Percentiles rank a stretch among this genome's conserved stretches.
Conservation (phyloP, 2,329 filamentous ascomycete genomes). For the Fusarium napiforme region DNA sequence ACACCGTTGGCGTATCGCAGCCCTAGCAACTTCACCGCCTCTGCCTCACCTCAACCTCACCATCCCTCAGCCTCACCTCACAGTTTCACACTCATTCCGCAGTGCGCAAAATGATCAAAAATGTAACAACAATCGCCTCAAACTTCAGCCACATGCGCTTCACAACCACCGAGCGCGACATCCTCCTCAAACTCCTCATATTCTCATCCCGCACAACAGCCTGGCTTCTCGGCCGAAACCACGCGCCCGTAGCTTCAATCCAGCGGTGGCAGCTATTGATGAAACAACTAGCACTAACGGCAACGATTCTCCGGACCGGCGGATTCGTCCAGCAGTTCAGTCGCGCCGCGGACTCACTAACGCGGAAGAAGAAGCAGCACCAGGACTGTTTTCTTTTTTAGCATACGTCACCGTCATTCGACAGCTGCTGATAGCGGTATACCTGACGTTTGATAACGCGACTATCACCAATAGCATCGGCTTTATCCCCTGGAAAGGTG, state of each 20-base stretch:
- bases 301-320: conserved; percentile 8
- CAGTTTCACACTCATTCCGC: neutral
- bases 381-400: conserved; percentile 21
- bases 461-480: conserved; percentile 29
- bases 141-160: neutral
- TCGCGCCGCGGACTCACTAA: neutral
- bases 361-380: conserved; percentile 3
- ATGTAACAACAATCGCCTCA: neutral
- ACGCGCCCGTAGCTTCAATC: neutral
- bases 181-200: conserved; percentile 6
- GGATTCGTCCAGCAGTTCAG: conserved; percentile 7
- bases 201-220: conserved; percentile 7
- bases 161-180: conserved; percentile 7
- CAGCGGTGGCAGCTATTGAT: conserved; percentile 3
- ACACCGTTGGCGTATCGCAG: neutral
- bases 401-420: conserved; percentile 12
- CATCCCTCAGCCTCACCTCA: neutral
- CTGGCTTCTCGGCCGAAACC: conserved; percentile 7
- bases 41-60: neutral
- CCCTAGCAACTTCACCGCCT: conserved; percentile 9
- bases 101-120: neutral
- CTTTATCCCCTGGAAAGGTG: conserved; percentile 20
- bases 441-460: conserved; percentile 11
- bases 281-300: conserved; percentile 9
- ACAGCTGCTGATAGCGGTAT: conserved; percentile 13